Conservation (phyloP, 805 yeast species). For the Yamadazyma philogaea region DNA sequence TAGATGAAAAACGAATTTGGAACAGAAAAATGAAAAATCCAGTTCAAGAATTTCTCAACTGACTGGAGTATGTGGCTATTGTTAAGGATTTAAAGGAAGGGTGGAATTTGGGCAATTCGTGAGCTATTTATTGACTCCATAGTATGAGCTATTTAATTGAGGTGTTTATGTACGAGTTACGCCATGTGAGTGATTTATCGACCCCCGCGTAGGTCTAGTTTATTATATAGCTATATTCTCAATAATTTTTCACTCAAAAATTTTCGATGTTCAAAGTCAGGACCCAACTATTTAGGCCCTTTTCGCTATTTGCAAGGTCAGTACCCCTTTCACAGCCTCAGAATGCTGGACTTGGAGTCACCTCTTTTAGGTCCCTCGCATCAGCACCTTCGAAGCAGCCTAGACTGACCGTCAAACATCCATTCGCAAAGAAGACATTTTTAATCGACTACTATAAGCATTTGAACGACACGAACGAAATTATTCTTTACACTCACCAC, state of each 20-base stretch:
- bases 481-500: constrained; percentile 79
- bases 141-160: background rate
- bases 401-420: constrained; percentile 53
- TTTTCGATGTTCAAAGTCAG: background rate
- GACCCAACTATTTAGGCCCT: background rate
- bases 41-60: background rate
- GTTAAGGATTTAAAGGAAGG: background rate
- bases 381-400: constrained; percentile 13
- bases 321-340: too few species aligned
- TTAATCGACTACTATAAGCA: constrained; percentile 76
- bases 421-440: constrained; percentile 78
- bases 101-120: background rate
- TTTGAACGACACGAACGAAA: constrained; percentile 62
- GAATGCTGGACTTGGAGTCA: too few species aligned
- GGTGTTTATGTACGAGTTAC: background rate
- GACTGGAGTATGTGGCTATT: background rate
- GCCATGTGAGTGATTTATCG: background rate
- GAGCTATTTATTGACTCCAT: background rate
- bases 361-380: background rate
- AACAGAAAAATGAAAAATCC: too few species aligned
- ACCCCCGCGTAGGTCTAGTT: background rate
- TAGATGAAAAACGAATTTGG: too few species aligned
- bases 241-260: background rate
- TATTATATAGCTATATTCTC: background rate
- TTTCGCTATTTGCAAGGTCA: background rate